Percentiles rank a stretch among this genome's conserved stretches.
These are phyloP conservation scores for Tuber indicum DNA, from an alignment of 495 filamentous ascomycete species.

Conservation along the genomic window DNA sequence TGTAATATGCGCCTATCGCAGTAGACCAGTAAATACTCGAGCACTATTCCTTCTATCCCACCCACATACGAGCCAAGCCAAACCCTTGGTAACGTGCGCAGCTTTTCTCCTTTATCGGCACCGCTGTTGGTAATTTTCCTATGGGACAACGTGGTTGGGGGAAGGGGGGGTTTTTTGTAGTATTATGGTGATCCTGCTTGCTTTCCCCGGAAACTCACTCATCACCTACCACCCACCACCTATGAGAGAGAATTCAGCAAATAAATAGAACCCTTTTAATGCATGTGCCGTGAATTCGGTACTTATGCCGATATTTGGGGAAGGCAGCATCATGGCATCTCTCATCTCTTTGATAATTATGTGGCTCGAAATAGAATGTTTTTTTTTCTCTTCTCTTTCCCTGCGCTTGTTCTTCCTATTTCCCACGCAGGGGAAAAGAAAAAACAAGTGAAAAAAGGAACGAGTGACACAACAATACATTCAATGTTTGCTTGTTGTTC, in stretches of 20 bases:
- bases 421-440: neutral
- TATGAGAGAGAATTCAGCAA: neutral
- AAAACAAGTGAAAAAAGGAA: neutral
- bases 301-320: neutral
- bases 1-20: neutral
- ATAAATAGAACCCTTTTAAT: neutral
- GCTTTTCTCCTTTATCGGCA: neutral
- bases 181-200: neutral
- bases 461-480: neutral
- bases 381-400: neutral
- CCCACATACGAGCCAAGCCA: neutral
- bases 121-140: neutral
- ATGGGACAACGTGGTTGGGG: neutral
- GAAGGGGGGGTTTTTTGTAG: neutral
- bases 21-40: neutral
- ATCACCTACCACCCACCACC: neutral
- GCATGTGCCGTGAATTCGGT: neutral
- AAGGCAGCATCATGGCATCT: neutral
- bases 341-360: slow-evolving; percentile 4
- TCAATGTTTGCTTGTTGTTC: neutral
- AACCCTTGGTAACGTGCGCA: neutral
- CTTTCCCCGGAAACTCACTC: neutral
- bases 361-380: neutral
- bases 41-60: neutral
- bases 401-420: neutral